Percentiles rank a stretch among this genome's conserved stretches.
Evolutionary conservation across 176 grass and related monocot genomes (phyloP).

Genomic region (Puya raimondii): DNA sequence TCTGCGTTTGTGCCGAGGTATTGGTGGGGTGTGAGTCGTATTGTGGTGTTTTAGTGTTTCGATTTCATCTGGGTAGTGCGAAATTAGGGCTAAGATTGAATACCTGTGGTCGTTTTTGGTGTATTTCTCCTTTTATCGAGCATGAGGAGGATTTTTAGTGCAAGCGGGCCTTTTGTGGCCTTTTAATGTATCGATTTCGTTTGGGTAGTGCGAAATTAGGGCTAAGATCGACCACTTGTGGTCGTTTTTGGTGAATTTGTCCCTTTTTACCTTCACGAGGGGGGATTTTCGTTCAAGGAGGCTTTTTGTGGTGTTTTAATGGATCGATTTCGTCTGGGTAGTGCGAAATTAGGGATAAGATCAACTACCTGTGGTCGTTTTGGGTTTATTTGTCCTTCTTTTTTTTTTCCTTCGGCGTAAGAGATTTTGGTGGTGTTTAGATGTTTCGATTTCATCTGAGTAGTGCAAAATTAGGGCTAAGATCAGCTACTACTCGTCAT

Average conservation of each 20-base stretch:
- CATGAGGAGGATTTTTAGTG: too few relatives aligned
- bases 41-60: constrained; percentile 2
- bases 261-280: too few relatives aligned
- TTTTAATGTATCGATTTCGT: neutral
- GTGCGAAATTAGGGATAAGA: neutral
- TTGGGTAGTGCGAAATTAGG: neutral
- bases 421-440: neutral
- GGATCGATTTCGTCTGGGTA: neutral
- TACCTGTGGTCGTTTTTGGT: neutral
- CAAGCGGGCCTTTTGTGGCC: neutral
- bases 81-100: neutral
- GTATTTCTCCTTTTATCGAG: neutral
- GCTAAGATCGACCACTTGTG: neutral
- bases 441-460: neutral
- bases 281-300: too few relatives aligned
- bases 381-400: too few relatives aligned
- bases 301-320: neutral
- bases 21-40: neutral
- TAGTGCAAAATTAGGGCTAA: neutral
- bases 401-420: neutral
- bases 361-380: neutral
- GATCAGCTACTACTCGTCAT: neutral
- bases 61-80: neutral
- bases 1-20: neutral
- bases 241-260: neutral